A percentile compares a stretch with the other conserved stretches of the same genome.
Conservation (phyloP, 75 land plant genomes). For the Cryptomeria japonica region DNA sequence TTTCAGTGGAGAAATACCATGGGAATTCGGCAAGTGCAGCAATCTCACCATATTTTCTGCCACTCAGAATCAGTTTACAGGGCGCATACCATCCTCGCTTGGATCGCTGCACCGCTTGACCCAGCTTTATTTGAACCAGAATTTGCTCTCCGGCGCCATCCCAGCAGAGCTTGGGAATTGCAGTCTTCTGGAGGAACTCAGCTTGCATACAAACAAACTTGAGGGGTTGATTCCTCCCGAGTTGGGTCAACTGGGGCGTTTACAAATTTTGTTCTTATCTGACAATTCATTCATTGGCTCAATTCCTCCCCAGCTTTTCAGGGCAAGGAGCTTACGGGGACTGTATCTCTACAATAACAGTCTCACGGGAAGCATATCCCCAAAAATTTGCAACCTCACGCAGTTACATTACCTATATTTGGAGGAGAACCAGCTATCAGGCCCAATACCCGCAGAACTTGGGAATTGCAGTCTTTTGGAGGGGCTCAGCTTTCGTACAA, state of each 20-base stretch:
- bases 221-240: not conserved
- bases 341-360: too few relatives aligned
- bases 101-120: slow-evolving; percentile 40
- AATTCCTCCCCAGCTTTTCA: not conserved
- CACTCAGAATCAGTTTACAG: slow-evolving; percentile 37
- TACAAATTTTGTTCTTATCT: slow-evolving; percentile 28
- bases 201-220: slow-evolving; percentile 37
- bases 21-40: slow-evolving; percentile 46
- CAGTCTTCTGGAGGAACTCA: slow-evolving; percentile 26
- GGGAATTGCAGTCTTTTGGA: too few relatives aligned
- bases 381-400: not conserved
- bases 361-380: too few relatives aligned
- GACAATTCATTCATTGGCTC: slow-evolving; percentile 7
- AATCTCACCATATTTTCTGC: slow-evolving; percentile 36
- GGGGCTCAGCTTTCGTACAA: too few relatives aligned
- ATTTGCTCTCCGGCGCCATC: slow-evolving; percentile 54
- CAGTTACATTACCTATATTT: slow-evolving; percentile 32
- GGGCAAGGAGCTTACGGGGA: too few relatives aligned
- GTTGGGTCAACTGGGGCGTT: too few relatives aligned
- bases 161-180: slow-evolving; percentile 59
- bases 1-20: slow-evolving; percentile 51
- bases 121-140: slow-evolving; percentile 39
- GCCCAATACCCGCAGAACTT: slow-evolving; percentile 25
- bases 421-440: slow-evolving; percentile 49
- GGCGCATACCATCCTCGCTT: slow-evolving; percentile 58